Percentiles rank a stretch among this genome's conserved stretches.
Conservation (phyloP, 345 rosid species). For the Schrenkiella parvula region DNA sequence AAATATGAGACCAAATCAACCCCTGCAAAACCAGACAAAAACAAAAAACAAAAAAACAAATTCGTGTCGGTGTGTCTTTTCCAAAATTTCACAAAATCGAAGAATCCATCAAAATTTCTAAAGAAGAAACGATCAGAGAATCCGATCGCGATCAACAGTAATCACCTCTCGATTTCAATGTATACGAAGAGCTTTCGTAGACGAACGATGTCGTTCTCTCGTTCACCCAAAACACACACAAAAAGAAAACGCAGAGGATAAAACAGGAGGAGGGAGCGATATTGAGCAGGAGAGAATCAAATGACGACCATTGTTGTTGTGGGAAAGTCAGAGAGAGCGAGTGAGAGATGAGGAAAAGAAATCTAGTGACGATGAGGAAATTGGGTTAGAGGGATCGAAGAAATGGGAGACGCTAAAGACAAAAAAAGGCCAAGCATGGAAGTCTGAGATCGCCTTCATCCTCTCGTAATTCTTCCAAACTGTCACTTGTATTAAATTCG, state of each 20-base stretch:
- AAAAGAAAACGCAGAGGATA: neutral
- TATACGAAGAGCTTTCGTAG: neutral
- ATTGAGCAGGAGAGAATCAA: neutral
- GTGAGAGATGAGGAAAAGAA: slow-evolving; percentile 6
- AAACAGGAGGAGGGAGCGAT: neutral
- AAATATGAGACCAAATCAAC: slow-evolving; percentile 11
- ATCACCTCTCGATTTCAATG: slow-evolving; percentile 18
- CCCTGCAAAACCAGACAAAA: neutral
- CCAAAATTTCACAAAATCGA: neutral
- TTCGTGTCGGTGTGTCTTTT: neutral
- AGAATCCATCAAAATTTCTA: neutral
- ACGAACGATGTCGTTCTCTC: neutral
- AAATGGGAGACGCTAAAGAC: slow-evolving; percentile 11
- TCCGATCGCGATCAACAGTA: slow-evolving; percentile 14
- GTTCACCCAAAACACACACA: neutral
- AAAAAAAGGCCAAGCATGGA: slow-evolving; percentile 23
- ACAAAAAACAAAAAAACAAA: neutral
- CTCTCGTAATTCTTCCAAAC: slow-evolving; percentile 11
- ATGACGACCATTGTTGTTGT: neutral
- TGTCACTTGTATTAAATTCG: slow-evolving; percentile 21
- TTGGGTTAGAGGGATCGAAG: neutral
- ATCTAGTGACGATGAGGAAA: slow-evolving; percentile 1
- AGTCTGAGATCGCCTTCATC: slow-evolving; percentile 34
- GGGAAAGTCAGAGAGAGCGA: slow-evolving; percentile 2
- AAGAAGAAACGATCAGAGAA: slow-evolving; percentile 4